Evolutionary conservation across 805 yeast genomes (phyloP), one percentile per base, ranked within the genome.

Genomic region (Metschnikowia noctiluminum): DNA sequence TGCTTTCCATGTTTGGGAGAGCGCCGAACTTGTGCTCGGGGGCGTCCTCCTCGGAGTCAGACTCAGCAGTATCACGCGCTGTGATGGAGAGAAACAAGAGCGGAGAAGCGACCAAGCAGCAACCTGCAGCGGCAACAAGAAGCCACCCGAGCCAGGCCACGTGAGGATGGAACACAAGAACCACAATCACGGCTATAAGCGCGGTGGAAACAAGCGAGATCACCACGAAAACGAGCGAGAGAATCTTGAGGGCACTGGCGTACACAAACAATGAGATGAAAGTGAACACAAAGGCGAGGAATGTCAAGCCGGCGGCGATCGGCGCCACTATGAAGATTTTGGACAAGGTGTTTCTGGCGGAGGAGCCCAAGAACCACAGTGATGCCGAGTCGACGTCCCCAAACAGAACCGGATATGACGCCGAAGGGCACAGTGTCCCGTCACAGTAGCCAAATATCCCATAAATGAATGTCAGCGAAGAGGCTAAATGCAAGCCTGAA

Each of bases 141-240:
- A 84, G 62, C 91, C 92, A 87, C 8, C 84, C 74, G n/a, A 82
- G 74, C 91, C 91, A 87, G 7, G 74, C 66, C 14, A 84, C 73
- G 52, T 82, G 70, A 8, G 94, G 94, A 56, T 73, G 77, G 62
- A 84, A 87, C 13, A 81, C 67, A 43, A 87, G 58, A 35, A 85
- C 73, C 0, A 72, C 70, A 28, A 82, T 75, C 10, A 87, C 65
- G 46, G 85, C 79, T 26, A 77, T 66, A 37, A 85, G 54, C 0
- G 84, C 76, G 9, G 88, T 67, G 10, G 77, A 71, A 13, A 81
- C 51, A 61, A 85, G 82, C 0, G 83, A 71, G 10, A 85, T 38
- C 26, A 79, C 51, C 14, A 78, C 61, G 38, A 80, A 61, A 1
- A 79, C 55, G 30, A 83, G 62, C 28, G 79, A 71, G 35, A 80